These are phyloP conservation scores for Blastobotrys americana DNA, from an alignment of 805 yeast species.

Conservation along the genomic window DNA sequence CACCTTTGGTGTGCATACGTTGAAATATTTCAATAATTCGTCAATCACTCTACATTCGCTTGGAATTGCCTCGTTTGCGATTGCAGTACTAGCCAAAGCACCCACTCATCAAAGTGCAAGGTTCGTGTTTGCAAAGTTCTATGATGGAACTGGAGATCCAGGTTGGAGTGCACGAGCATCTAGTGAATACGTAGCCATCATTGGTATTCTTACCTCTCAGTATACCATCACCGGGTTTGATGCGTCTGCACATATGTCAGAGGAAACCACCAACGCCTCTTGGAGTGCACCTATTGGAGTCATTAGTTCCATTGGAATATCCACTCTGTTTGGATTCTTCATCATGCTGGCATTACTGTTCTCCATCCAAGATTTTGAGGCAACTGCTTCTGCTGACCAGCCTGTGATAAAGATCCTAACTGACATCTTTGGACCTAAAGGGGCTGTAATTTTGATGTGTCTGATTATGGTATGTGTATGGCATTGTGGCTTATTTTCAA, in stretches of 20 bases:
- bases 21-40: constrained; percentile 53
- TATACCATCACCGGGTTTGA: constrained; percentile 78
- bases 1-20: constrained; percentile 48
- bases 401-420: constrained; percentile 41
- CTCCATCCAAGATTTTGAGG: constrained; percentile 40
- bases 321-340: constrained; percentile 53
- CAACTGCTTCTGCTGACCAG: constrained; percentile 38
- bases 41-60: constrained; percentile 50
- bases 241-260: constrained; percentile 66
- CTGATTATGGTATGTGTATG: constrained; percentile 17
- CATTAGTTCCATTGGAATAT: constrained; percentile 47
- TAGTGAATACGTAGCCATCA: constrained; percentile 19
- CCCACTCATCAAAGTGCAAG: constrained; percentile 31
- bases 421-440: constrained; percentile 26
- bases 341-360: constrained; percentile 47
- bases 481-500: constrained; percentile 19
- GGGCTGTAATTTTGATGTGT: constrained; percentile 17
- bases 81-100: constrained; percentile 21
- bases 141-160: constrained; percentile 35
- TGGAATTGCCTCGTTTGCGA: constrained; percentile 41
- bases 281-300: constrained; percentile 62
- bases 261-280: constrained; percentile 59
- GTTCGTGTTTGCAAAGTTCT: constrained; percentile 16
- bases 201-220: constrained; percentile 19
- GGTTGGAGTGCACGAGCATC: constrained; percentile 20